A percentile compares a stretch with the other conserved stretches of the same genome.
Conservation (phyloP, 371 early-diverging fungal species). For the Actinomucor elegans region DNA sequence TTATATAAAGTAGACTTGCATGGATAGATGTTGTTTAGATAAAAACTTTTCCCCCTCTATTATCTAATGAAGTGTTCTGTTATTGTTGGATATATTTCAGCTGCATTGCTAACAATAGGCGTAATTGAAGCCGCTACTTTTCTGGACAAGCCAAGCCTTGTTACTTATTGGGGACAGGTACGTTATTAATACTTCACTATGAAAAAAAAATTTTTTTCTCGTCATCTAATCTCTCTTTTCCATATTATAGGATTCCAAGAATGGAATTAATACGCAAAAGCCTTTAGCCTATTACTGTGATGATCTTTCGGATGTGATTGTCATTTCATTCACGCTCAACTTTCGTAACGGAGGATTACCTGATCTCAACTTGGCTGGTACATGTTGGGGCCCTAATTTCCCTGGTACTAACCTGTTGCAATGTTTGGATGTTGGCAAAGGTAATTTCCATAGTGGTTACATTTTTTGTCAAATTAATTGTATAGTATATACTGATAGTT, state of each 20-base stretch:
- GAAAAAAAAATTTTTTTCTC: too few species aligned
- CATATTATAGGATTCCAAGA: constrained; percentile 28
- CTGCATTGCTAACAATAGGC: background rate
- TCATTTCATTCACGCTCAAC: constrained; percentile 58
- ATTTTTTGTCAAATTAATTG: background rate
- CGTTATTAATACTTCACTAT: background rate
- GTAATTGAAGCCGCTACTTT: constrained; percentile 1
- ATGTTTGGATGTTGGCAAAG: constrained; percentile 58
- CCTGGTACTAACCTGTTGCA: constrained; percentile 53
- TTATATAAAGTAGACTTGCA: too few species aligned
- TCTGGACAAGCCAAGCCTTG: constrained; percentile 11
- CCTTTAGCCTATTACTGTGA: constrained; percentile 63
- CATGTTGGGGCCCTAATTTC: constrained; percentile 49
- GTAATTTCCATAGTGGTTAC: constrained; percentile 3
- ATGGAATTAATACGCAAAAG: constrained; percentile 22
- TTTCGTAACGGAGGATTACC: constrained; percentile 51
- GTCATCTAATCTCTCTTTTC: background rate
- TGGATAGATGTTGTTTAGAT: too few species aligned
- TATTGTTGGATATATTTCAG: too few species aligned
- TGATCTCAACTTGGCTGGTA: constrained; percentile 58
- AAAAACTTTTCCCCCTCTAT: too few species aligned
- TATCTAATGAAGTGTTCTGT: too few species aligned
- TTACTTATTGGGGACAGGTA: constrained; percentile 32
- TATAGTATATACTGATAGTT: background rate
- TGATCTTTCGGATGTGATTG: constrained; percentile 49